Evolutionary conservation across 2,329 filamentous ascomycete genomes (phyloP).

Genomic region (Ascochyta clinopodiicola): DNA sequence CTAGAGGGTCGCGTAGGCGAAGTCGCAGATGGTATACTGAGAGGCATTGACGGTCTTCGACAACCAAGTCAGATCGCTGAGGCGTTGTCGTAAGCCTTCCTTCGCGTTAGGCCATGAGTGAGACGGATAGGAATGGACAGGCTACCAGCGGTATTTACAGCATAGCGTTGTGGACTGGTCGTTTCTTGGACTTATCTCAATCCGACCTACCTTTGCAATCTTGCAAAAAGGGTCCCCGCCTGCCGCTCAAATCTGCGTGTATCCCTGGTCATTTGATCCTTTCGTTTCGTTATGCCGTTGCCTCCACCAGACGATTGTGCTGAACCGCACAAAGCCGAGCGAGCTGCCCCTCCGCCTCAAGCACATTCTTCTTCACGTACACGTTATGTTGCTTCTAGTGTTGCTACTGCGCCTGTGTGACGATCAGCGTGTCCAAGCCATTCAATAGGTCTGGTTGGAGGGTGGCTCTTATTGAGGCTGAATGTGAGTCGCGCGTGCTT

Average conservation of each 20-base stretch:
- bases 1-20: conserved; percentile 69
- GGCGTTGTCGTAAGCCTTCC: conserved; percentile 8
- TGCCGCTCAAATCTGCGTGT: conserved; percentile 17
- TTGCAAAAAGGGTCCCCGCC: conserved; percentile 22
- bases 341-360: not conserved
- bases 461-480: conserved; percentile 17
- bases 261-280: conserved; percentile 29
- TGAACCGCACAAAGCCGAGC: conserved; percentile 26
- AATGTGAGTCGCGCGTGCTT: conserved; percentile 17
- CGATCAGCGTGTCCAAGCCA: not conserved
- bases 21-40: conserved; percentile 45
- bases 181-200: conserved; percentile 8
- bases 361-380: too few species aligned
- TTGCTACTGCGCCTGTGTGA: conserved; percentile 4
- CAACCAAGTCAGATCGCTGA: conserved; percentile 3
- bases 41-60: conserved; percentile 39
- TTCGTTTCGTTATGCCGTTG: conserved; percentile 19
- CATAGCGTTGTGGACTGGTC: conserved; percentile 14
- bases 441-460: conserved; percentile 9
- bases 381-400: conserved; percentile 1
- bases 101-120: not conserved
- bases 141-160: conserved; percentile 28
- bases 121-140: conserved; percentile 37
- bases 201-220: conserved; percentile 16
- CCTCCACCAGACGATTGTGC: conserved; percentile 18